phyloP scores from a whole-genome alignment of 2,329 filamentous ascomycete genomes.

The Cercospora beticola region DNA sequence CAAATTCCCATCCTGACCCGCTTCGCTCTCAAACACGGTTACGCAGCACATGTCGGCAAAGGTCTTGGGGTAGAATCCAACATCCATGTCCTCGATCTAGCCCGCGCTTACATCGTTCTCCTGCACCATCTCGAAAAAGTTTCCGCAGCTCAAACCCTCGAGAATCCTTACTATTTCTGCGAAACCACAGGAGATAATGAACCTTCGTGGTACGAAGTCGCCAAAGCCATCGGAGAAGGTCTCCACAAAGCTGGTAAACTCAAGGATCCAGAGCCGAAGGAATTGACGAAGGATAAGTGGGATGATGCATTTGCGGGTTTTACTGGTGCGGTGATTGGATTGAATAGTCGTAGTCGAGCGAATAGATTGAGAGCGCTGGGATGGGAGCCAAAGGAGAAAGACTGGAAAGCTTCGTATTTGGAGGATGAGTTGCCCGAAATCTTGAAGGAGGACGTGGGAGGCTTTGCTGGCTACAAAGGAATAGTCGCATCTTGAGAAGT shows the following conservation, averaged over 20 bases:
- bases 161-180: conserved; percentile 54
- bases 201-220: conserved; percentile 46
- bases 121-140: conserved; percentile 48
- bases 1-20: conserved; percentile 51
- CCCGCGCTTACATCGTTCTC: conserved; percentile 47
- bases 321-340: conserved; percentile 42
- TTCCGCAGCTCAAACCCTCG: conserved; percentile 34
- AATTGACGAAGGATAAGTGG: conserved; percentile 42
- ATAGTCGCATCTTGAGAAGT: conserved; percentile 18
- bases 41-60: conserved; percentile 47
- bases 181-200: conserved; percentile 45
- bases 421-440: conserved; percentile 47
- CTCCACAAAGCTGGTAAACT: conserved; percentile 44
- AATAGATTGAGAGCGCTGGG: conserved; percentile 48
- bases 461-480: conserved; percentile 25
- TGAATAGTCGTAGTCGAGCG: conserved; percentile 47
- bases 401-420: conserved; percentile 40
- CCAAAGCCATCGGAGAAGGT: conserved; percentile 40
- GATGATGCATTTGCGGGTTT: conserved; percentile 44
- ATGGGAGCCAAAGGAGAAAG: conserved; percentile 50
- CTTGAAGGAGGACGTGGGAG: conserved; percentile 33
- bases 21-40: conserved; percentile 52
- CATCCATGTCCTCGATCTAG: conserved; percentile 52
- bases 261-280: conserved; percentile 38
- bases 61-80: conserved; percentile 46